phyloP scores from a whole-genome alignment of 495 filamentous ascomycete genomes.

The Aspergillus ostianus region DNA sequence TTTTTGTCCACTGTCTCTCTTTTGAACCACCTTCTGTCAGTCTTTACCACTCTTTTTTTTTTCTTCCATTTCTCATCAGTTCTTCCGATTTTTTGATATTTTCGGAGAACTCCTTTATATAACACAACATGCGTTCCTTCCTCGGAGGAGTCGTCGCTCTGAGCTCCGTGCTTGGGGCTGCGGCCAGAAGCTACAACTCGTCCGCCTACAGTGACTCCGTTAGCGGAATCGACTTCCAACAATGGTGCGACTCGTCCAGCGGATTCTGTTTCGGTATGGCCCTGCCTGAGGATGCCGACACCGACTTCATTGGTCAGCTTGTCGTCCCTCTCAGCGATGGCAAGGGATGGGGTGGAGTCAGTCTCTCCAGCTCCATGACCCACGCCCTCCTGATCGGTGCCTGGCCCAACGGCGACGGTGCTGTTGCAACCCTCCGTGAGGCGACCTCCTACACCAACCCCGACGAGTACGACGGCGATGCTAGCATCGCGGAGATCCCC shows the following conservation, averaged over 20 bases:
- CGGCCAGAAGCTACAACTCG: slow-evolving; percentile 17
- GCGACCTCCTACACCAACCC: slow-evolving; percentile 27
- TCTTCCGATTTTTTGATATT: slow-evolving; percentile 3
- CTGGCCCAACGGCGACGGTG: slow-evolving; percentile 35
- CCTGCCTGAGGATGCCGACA: slow-evolving; percentile 28
- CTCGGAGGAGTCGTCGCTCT: slow-evolving; percentile 14
- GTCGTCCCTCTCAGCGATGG: slow-evolving; percentile 20
- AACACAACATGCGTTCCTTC: slow-evolving; percentile 14
- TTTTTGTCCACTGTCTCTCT: slow-evolving; percentile 8
- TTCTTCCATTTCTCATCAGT: background rate
- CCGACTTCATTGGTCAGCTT: slow-evolving; percentile 41
- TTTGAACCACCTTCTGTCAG: background rate
- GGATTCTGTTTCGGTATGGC: slow-evolving; percentile 38
- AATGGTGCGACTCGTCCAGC: slow-evolving; percentile 23
- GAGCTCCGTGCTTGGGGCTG: slow-evolving; percentile 11
- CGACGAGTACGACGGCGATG: slow-evolving; percentile 17
- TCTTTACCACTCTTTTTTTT: slow-evolving; percentile 6
- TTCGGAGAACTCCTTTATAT: background rate
- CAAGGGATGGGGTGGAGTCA: slow-evolving; percentile 32
- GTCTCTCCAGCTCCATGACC: slow-evolving; percentile 34
- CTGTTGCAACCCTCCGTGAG: slow-evolving; percentile 33
- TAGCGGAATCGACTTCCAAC: slow-evolving; percentile 38
- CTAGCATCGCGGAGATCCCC: slow-evolving; percentile 28
- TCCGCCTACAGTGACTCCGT: slow-evolving; percentile 33
- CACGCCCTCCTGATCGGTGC: slow-evolving; percentile 34